Conservation (phyloP, 495 filamentous ascomycete genomes). For the Clohesyomyces aquaticus region DNA sequence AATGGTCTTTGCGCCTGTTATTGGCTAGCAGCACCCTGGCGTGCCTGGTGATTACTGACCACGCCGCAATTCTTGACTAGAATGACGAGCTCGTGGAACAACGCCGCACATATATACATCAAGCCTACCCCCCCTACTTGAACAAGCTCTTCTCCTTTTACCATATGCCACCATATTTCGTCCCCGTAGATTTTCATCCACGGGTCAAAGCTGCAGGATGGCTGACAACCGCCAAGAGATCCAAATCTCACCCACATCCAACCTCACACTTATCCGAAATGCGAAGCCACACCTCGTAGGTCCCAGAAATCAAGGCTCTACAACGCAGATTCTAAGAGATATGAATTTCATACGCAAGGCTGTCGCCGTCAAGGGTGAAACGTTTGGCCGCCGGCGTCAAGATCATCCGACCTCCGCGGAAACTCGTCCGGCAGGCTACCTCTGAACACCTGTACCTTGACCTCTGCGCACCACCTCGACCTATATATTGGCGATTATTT, state of each 20-base stretch:
- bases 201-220: too few relatives aligned
- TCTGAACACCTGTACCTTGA: not conserved
- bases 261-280: not conserved
- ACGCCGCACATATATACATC: too few relatives aligned
- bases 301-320: not conserved
- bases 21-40: too few relatives aligned
- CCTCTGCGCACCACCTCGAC: not conserved
- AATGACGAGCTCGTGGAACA: too few relatives aligned
- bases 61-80: too few relatives aligned
- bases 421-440: constrained; percentile 5
- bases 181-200: too few relatives aligned
- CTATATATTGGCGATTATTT: not conserved
- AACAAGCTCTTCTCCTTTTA: too few relatives aligned
- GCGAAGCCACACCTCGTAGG: not conserved
- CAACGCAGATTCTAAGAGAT: not conserved
- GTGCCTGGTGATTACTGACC: too few relatives aligned
- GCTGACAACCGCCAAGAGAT: not conserved
- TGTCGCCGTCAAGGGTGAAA: not conserved
- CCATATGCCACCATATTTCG: too few relatives aligned
- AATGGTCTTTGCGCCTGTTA: too few relatives aligned
- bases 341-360: not conserved
- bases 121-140: too few relatives aligned
- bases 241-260: not conserved
- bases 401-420: constrained; percentile 3
- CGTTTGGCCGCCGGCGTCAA: constrained; percentile 3